phyloP scores from a whole-genome alignment of 2,329 filamentous ascomycete species.

The Colletotrichum sp. region DNA sequence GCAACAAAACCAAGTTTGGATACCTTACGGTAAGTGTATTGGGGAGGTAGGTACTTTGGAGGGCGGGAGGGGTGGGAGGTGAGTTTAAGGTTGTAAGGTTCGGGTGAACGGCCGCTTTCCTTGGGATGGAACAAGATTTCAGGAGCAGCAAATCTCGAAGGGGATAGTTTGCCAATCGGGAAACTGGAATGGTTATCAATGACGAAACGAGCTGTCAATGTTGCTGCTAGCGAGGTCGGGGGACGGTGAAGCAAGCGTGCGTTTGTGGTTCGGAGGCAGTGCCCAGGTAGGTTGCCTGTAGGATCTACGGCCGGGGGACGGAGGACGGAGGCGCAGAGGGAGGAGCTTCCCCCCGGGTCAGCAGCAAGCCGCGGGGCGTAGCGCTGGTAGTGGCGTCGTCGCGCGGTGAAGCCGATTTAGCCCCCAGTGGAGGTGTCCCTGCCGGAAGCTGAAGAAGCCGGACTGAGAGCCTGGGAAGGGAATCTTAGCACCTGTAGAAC shows the following conservation, averaged over 20 bases:
- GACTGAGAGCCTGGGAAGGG: neutral
- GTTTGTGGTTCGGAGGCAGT: neutral
- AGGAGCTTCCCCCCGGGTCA: neutral
- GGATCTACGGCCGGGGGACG: neutral
- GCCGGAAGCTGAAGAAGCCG: neutral
- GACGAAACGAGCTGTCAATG: neutral
- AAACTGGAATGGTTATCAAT: neutral
- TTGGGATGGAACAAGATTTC: neutral
- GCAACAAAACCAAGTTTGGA: neutral
- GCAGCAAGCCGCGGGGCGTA: slow-evolving; percentile 1
- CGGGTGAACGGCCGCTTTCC: neutral
- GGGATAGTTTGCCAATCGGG: neutral
- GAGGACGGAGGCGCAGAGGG: neutral
- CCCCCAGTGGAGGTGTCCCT: neutral
- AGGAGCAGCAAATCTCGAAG: neutral
- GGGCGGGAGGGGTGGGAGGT: neutral
- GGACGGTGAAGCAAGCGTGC: neutral
- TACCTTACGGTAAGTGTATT: neutral
- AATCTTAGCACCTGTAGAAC: neutral
- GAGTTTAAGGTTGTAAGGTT: slow-evolving; percentile 6
- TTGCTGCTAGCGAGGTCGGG: neutral
- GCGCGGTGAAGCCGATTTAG: neutral
- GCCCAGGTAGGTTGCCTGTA: neutral
- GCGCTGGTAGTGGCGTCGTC: slow-evolving; percentile 3
- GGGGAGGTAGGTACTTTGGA: neutral